phyloP scores from a whole-genome alignment of 2,329 filamentous ascomycete species.

The Leptographium procerum region DNA sequence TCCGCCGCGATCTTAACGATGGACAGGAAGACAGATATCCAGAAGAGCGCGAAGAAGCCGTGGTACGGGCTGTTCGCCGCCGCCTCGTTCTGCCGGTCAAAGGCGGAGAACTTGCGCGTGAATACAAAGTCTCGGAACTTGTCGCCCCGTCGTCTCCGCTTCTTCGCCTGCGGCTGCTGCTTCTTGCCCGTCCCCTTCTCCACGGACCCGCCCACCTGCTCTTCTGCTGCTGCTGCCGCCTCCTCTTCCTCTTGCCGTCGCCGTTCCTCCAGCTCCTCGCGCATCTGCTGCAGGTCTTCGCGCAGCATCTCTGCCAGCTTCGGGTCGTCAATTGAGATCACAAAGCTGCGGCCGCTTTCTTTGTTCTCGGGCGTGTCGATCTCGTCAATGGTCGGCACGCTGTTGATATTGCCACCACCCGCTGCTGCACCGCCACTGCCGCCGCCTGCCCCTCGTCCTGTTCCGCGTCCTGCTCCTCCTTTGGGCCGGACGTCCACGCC shows the following conservation, averaged over 20 bases:
- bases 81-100: conserved; percentile 58
- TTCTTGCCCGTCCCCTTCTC: background rate
- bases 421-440: background rate
- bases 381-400: background rate
- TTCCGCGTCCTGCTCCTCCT: background rate
- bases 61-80: conserved; percentile 60
- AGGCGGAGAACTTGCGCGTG: conserved; percentile 60
- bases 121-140: conserved; percentile 51
- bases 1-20: conserved; percentile 54
- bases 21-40: conserved; percentile 57
- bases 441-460: background rate
- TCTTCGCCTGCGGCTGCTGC: background rate
- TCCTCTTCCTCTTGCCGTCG: background rate
- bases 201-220: background rate
- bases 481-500: background rate
- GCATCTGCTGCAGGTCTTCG: conserved; percentile 19
- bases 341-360: conserved; percentile 10
- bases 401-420: too few relatives aligned
- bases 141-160: conserved; percentile 10
- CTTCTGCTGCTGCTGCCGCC: background rate
- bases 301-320: conserved; percentile 28
- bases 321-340: conserved; percentile 22
- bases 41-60: conserved; percentile 72
- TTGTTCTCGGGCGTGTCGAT: background rate
- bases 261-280: conserved; percentile 11